Base-by-base conservation (phyloP, 2,329 filamentous ascomycete species). In the Purpureocillium takamizusanense region DNA sequence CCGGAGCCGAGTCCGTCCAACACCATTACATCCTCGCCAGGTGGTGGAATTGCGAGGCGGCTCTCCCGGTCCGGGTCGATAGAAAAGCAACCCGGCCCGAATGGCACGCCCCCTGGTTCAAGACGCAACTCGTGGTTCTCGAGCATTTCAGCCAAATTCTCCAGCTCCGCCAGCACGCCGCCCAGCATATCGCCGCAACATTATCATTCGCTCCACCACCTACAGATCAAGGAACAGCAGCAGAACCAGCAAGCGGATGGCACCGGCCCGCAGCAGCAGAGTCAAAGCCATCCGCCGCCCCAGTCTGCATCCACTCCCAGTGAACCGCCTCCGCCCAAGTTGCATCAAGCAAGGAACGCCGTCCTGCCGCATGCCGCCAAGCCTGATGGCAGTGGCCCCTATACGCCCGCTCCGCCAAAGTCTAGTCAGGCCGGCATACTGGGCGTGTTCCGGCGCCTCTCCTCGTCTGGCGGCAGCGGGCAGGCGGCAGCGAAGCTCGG, bases 101-200 rank as follows among this genome's bases (percentile, higher is more conserved):
- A 49, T 39, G 49, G 55, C 40, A 53, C 61, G 29, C 60, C 66
- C 2, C 59, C 65, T 7, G 64, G 68, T 33, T n/a, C n/a, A n/a
- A 70, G 77, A 38, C 75, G 87, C 46, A 81, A 80, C 45, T 95
- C 89, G 12, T 98, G 92, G 92, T 89, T 97, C 53, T 86, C 86
- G 40, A 95, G 80, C 54, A 78, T 97, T 48, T 94, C 87, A 46
- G 90, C 86, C 48, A 95, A 94, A 57, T 95, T 97, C 65, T 88
- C 85, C 3, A 79, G 78, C 21, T 66, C 67, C 14, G 59, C 71
- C 46, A 57, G 45, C 45, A 57, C 51, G n/a, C 46, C 54, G 18
- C 44, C 54, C 49, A 37, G 57, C 23, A 60, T 59, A 23, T 38
- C 59, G n/a, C 31, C 44, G 4, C 23, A 37, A 29, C 41, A 46